A percentile compares a stretch with the other conserved stretches of the same genome.
Conservation (phyloP, 2,329 filamentous ascomycete genomes). For the Dryadomyces quercus-mongolicae region DNA sequence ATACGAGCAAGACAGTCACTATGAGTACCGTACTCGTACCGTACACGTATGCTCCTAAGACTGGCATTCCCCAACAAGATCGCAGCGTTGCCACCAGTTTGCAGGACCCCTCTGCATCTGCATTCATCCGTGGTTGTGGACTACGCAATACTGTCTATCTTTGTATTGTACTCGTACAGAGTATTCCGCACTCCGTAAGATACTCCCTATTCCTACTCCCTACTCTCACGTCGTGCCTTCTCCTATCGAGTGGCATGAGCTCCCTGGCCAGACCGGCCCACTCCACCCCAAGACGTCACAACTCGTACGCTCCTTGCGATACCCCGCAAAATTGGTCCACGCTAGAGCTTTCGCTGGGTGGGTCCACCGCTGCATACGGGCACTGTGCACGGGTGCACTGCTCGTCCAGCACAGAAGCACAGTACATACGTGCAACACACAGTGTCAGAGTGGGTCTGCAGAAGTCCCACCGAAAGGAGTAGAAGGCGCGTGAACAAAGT, state of each 20-base stretch:
- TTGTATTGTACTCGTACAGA: no score
- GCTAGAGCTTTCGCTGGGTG: background rate
- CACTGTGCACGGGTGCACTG: background rate
- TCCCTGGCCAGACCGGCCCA: background rate
- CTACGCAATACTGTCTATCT: no score
- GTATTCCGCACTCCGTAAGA: no score
- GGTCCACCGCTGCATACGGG: background rate
- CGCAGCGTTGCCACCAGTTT: background rate
- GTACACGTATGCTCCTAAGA: no score
- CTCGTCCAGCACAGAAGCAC: no score
- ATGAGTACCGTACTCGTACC: no score
- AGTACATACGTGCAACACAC: background rate
- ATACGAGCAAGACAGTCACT: no score
- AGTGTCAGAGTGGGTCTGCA: background rate
- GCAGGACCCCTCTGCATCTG: no score
- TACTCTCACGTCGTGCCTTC: background rate
- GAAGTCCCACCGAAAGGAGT: background rate
- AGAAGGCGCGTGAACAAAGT: background rate
- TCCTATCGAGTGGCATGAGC: background rate
- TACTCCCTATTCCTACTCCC: no score
- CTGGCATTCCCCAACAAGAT: background rate
- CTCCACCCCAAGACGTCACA: background rate
- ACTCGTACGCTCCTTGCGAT: conserved; percentile 1
- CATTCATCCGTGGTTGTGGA: no score
- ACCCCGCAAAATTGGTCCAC: conserved; percentile 8